Conservation (phyloP, 352 stramenopile genomes). For the Peronospora belbahrii region DNA sequence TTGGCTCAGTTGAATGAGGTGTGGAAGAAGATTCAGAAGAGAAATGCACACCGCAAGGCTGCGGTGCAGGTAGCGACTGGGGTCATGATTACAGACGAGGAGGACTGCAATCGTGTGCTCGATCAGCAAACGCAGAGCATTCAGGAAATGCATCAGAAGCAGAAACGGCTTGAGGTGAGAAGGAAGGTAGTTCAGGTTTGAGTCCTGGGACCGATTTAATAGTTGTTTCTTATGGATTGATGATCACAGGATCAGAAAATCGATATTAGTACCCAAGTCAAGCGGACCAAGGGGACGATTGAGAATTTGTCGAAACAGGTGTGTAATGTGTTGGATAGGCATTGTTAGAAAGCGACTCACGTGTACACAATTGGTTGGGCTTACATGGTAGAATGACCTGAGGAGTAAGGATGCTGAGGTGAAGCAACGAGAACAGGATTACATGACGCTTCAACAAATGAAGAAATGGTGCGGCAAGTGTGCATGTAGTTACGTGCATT, state of each 20-base stretch:
- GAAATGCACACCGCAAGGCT: conserved; percentile 63
- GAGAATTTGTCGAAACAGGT: conserved; percentile 49
- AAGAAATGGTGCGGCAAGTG: conserved; percentile 46
- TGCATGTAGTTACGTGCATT: not conserved
- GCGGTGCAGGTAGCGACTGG: conserved; percentile 59
- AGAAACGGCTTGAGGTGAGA: conserved; percentile 50
- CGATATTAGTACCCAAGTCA: conserved; percentile 59
- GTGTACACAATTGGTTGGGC: not conserved
- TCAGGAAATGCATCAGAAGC: conserved; percentile 59
- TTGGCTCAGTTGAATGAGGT: conserved; percentile 39
- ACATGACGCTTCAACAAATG: conserved; percentile 62
- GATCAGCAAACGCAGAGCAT: conserved; percentile 66
- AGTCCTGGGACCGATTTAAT: not conserved
- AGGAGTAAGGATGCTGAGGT: conserved; percentile 60
- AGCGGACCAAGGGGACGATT: conserved; percentile 51
- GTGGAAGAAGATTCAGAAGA: conserved; percentile 69
- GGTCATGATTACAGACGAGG: conserved; percentile 71
- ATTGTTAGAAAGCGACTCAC: not conserved
- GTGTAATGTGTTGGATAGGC: conserved; percentile 5
- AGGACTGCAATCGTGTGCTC: conserved; percentile 67
- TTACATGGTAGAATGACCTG: conserved; percentile 40
- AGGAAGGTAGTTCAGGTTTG: not conserved
- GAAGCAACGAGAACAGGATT: conserved; percentile 70
- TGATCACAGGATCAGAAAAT: conserved; percentile 52
- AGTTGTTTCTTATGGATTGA: not conserved